Conservation (phyloP, 2,329 filamentous ascomycete genomes). For the Sclerotinia trifoliorum region DNA sequence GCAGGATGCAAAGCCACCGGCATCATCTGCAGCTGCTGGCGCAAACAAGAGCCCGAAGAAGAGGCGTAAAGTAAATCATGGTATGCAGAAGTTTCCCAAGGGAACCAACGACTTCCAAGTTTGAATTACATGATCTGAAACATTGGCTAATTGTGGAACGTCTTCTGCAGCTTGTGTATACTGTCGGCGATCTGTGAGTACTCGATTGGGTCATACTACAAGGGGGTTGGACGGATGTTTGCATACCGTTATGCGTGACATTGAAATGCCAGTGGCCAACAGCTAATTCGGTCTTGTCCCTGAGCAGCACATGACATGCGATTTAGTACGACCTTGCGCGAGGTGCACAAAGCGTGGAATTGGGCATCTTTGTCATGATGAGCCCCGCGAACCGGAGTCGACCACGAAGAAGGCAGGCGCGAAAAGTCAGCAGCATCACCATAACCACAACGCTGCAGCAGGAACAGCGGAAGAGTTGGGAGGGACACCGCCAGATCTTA, state of each 20-base stretch:
- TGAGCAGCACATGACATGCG: conserved; percentile 83
- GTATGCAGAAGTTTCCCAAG: conserved; percentile 51
- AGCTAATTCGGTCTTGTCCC: conserved; percentile 40
- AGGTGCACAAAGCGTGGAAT: conserved; percentile 98
- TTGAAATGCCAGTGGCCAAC: conserved; percentile 37
- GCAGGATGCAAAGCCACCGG: conserved; percentile 38
- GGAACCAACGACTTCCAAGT: conserved; percentile 30
- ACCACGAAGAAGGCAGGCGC: conserved; percentile 60
- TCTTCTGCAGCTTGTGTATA: conserved; percentile 75
- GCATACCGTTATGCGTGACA: conserved; percentile 38
- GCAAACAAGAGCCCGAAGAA: conserved; percentile 67
- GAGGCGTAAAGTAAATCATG: conserved; percentile 86
- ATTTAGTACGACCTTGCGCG: conserved; percentile 80
- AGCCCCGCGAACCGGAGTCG: conserved; percentile 78
- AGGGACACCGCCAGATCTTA: conserved; percentile 52
- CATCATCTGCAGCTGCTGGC: conserved; percentile 38
- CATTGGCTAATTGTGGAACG: conserved; percentile 40
- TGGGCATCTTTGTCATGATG: conserved; percentile 96
- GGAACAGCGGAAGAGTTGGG: conserved; percentile 56
- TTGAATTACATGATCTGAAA: conserved; percentile 32
- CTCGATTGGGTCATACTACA: conserved; percentile 39
- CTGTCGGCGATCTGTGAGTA: conserved; percentile 85
- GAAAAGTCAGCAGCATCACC: conserved; percentile 59
- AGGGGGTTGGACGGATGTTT: conserved; percentile 30
- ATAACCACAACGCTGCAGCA: conserved; percentile 50